Percentiles rank a stretch among this genome's conserved stretches.
phyloP scores from a whole-genome alignment of 225 moss, liverwort and hornwort genomes.

The Polytrichum formosum region DNA sequence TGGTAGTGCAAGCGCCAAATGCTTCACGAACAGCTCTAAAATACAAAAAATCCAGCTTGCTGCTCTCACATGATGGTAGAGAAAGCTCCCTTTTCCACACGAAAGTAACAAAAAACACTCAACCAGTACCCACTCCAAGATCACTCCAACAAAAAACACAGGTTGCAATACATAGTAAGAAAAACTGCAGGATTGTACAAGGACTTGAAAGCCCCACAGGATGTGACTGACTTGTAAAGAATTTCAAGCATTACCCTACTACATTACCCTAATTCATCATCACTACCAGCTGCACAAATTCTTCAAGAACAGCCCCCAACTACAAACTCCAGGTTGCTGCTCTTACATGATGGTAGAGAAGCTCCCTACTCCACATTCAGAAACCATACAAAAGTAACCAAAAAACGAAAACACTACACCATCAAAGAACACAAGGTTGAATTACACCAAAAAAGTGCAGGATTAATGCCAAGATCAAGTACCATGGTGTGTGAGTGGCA shows the following conservation, averaged over 20 bases:
- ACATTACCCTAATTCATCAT: neutral
- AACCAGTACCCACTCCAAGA: too few relatives aligned
- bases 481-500: slow-evolving; percentile 5
- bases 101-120: too few relatives aligned
- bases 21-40: too few relatives aligned
- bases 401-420: too few relatives aligned
- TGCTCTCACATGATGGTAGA: too few relatives aligned
- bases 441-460: neutral
- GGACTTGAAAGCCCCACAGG: neutral
- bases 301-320: neutral
- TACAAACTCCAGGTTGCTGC: neutral
- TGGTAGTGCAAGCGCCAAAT: neutral
- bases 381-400: too few relatives aligned
- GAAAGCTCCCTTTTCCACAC: too few relatives aligned
- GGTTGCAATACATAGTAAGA: neutral
- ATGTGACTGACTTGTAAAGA: neutral
- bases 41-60: too few relatives aligned
- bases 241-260: neutral
- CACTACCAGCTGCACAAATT: neutral
- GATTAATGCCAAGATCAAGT: neutral
- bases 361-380: too few relatives aligned
- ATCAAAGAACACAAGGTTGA: neutral
- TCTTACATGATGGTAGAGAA: neutral
- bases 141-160: too few relatives aligned
- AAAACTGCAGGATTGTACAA: neutral